These are phyloP conservation scores for Gilbertella persicaria DNA, from an alignment of 371 early-diverging fungal genomes.

Conservation along the genomic window DNA sequence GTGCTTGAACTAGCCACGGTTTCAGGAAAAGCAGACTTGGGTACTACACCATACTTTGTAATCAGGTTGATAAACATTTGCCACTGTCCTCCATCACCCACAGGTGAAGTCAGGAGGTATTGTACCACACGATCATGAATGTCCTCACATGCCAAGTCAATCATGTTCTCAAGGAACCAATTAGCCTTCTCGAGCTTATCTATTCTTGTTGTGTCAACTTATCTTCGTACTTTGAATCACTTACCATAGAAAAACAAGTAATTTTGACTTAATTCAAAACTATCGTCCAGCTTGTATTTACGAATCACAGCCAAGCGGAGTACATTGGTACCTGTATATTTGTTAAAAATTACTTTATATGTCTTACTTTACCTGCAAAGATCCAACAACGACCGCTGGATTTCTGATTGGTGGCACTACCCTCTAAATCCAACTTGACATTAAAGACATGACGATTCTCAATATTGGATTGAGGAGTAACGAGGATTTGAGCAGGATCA, in stretches of 20 bases:
- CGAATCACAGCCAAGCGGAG: conserved; percentile 38
- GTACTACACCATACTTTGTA: conserved; percentile 78
- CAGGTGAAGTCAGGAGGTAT: conserved; percentile 66
- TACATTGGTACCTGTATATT: conserved; percentile 44
- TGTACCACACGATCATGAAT: conserved; percentile 75
- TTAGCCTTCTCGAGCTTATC: conserved; percentile 81
- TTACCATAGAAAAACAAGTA: conserved; percentile 83
- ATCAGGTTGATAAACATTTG: conserved; percentile 81
- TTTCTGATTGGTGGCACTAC: conserved; percentile 75
- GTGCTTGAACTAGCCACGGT: conserved; percentile 67
- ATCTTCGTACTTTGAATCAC: not conserved
- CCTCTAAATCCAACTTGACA: conserved; percentile 63
- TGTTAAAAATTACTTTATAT: not conserved
- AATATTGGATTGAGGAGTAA: conserved; percentile 52
- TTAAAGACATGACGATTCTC: conserved; percentile 56
- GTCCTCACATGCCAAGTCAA: conserved; percentile 64
- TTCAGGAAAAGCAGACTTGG: conserved; percentile 76
- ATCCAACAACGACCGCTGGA: conserved; percentile 86
- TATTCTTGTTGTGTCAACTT: not conserved
- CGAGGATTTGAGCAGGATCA: conserved; percentile 58
- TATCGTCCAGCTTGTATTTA: conserved; percentile 67
- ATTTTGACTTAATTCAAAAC: conserved; percentile 79
- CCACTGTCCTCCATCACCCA: conserved; percentile 73
- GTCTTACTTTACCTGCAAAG: conserved; percentile 71
- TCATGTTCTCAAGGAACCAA: conserved; percentile 80